These are phyloP conservation scores for Ramaria rubella DNA, from an alignment of 768 basidiomycete species.

Conservation along the genomic window DNA sequence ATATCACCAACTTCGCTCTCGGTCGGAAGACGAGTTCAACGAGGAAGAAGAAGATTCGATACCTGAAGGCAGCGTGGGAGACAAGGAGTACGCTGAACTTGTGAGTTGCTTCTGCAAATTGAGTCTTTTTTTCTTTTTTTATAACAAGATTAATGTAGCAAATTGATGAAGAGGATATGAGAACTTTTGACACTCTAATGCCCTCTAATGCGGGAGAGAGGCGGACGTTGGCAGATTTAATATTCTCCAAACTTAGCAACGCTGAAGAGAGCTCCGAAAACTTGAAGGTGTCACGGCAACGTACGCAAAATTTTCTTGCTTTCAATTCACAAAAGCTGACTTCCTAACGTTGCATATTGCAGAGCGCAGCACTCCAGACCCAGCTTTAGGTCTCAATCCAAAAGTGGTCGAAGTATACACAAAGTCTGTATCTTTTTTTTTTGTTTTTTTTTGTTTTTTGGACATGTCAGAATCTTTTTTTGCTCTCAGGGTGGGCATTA, in stretches of 20 bases:
- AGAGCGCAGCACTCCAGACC: conserved; percentile 48
- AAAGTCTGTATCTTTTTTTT: conserved; percentile 50
- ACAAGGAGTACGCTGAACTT: conserved; percentile 36
- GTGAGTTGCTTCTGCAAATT: conserved; percentile 21
- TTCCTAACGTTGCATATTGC: conserved; percentile 13
- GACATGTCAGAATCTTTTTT: no score
- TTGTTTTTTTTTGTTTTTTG: no score
- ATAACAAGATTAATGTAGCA: conserved; percentile 39
- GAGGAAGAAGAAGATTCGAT: conserved; percentile 34
- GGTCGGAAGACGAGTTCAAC: conserved; percentile 56
- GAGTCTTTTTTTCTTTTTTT: not conserved
- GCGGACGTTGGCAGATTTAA: conserved; percentile 91
- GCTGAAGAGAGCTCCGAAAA: conserved; percentile 32
- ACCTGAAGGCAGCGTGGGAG: conserved; percentile 17
- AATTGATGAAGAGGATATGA: conserved; percentile 86
- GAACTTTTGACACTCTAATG: conserved; percentile 74
- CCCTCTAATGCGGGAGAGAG: conserved; percentile 71
- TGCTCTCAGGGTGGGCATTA: conserved; percentile 66
- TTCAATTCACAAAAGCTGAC: conserved; percentile 14
- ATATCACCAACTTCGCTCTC: conserved; percentile 27
- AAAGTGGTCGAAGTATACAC: conserved; percentile 89
- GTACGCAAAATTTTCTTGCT: not conserved
- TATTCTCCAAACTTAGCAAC: conserved; percentile 86
- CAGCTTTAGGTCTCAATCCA: conserved; percentile 83
- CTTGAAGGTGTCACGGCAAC: conserved; percentile 49